These are phyloP conservation scores for Circinella umbellata DNA, from an alignment of 371 early-diverging fungal species.

Conservation along the genomic window DNA sequence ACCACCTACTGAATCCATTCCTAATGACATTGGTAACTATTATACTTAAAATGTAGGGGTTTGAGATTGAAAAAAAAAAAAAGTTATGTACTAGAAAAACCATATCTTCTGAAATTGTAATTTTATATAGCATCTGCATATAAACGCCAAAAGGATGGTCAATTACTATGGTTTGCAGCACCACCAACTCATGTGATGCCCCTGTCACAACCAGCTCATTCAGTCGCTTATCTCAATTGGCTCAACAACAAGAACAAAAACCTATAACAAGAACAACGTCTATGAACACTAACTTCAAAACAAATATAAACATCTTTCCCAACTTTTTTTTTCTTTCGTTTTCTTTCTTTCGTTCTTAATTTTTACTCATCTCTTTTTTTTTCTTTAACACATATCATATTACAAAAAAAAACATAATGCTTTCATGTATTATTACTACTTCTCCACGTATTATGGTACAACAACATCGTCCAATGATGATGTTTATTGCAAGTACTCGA, in stretches of 20 bases:
- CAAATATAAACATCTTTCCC: not conserved
- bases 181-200: slow-evolving; percentile 39
- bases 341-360: not conserved
- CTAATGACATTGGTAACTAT: slow-evolving; percentile 10
- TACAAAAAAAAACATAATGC: not conserved
- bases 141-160: slow-evolving; percentile 37
- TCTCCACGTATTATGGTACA: not conserved
- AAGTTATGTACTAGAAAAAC: not conserved
- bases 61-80: not conserved
- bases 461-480: not conserved
- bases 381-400: not conserved
- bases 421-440: slow-evolving; percentile 1
- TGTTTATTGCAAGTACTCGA: not conserved
- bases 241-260: not conserved
- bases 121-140: slow-evolving; percentile 26
- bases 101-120: too few relatives aligned
- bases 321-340: slow-evolving; percentile 1
- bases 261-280: slow-evolving; percentile 2
- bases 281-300: not conserved
- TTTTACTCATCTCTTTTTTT: not conserved
- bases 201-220: slow-evolving; percentile 26
- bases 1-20: slow-evolving; percentile 1
- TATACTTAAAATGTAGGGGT: not conserved
- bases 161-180: slow-evolving; percentile 48
- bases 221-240: slow-evolving; percentile 43